Conservation (phyloP, 768 basidiomycete species). For the Ramaria rubella region DNA sequence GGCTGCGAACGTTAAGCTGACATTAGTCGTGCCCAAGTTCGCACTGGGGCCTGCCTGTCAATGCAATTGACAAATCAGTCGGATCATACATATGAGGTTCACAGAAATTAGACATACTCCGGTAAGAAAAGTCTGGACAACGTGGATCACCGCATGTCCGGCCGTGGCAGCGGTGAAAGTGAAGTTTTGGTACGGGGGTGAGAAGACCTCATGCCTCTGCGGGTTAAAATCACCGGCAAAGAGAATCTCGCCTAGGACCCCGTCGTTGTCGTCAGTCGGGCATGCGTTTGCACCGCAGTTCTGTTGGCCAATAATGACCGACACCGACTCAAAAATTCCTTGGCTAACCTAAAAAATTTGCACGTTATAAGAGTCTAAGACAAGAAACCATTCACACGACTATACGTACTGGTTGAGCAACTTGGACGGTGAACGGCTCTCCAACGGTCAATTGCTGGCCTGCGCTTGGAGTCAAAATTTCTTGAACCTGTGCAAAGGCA, state of each 20-base stretch:
- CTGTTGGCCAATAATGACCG: constrained; percentile 2
- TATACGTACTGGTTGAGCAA: constrained; percentile 1
- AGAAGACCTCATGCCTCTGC: not conserved
- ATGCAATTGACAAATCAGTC: not conserved
- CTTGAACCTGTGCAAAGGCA: not conserved
- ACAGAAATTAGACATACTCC: not conserved
- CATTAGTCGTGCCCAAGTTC: not conserved
- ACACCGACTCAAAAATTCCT: not conserved
- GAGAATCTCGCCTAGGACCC: constrained; percentile 2
- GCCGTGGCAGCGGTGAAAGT: not conserved
- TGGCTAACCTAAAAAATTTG: not conserved
- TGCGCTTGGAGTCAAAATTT: not conserved
- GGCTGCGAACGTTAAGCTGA: not conserved
- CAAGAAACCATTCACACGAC: not conserved
- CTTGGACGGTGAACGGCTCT: constrained; percentile 5
- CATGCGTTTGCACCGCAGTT: not conserved
- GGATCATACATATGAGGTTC: not conserved
- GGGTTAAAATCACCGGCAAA: constrained; percentile 2
- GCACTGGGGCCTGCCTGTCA: not conserved
- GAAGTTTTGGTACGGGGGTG: constrained; percentile 4
- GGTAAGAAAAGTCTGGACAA: not conserved
- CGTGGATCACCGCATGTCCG: not conserved
- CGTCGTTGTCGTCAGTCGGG: constrained; percentile 5
- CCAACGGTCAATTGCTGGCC: not conserved
- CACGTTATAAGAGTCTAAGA: not conserved